These are phyloP conservation scores for Arbutus unedo DNA, from an alignment of 148 eudicot species.

Conservation along the genomic window DNA sequence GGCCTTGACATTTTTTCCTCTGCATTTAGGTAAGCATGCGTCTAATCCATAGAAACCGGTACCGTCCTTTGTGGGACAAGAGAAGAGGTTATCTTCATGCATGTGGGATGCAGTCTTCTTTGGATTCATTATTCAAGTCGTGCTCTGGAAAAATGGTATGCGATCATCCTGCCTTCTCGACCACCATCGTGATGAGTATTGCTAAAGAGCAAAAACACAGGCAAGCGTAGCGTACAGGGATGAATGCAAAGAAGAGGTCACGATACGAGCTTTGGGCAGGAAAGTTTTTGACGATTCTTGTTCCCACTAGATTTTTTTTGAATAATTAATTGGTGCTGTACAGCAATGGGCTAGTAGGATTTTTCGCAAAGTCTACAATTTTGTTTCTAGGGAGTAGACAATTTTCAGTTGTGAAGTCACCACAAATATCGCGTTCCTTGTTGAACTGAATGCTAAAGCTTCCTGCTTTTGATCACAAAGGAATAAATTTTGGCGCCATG, in stretches of 20 bases:
- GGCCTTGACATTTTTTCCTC: not conserved
- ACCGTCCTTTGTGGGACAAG: not conserved
- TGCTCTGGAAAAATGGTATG: not conserved
- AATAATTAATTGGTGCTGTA: constrained; percentile 11
- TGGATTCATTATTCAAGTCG: not conserved
- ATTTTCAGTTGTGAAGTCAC: not conserved
- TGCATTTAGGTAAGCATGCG: constrained; percentile 1
- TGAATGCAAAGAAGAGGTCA: not conserved
- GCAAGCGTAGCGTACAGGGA: not conserved
- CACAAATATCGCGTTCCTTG: not conserved
- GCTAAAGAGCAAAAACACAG: not conserved
- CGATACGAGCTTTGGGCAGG: not conserved
- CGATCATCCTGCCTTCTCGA: not conserved
- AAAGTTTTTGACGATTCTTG: not conserved
- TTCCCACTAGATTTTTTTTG: not conserved
- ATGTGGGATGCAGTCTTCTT: not conserved
- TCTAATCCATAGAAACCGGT: not conserved
- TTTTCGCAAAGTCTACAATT: not conserved
- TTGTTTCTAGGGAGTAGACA: not conserved
- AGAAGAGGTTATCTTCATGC: not conserved
- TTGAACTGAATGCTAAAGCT: constrained; percentile 3
- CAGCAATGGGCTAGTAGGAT: constrained; percentile 15
- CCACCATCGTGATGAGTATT: not conserved
- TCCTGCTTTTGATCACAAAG: constrained; percentile 12
- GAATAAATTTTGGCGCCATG: constrained; percentile 12